Evolutionary conservation across 2,329 filamentous ascomycete species (phyloP), one percentile per base, ranked within the genome.

Genomic region (Huntiella decipiens): DNA sequence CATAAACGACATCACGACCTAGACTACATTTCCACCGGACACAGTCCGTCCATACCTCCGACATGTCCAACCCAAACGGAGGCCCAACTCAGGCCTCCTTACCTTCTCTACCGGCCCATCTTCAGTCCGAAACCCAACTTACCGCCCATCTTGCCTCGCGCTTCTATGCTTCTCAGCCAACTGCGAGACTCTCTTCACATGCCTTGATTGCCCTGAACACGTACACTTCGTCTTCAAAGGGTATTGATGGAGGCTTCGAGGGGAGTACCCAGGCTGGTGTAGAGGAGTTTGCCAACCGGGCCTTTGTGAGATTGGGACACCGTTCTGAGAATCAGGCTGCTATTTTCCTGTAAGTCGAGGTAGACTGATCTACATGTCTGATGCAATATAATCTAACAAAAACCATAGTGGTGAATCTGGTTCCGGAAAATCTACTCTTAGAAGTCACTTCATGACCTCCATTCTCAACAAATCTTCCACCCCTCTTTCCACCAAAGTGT

Each of bases 131-230:
- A 56, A 82, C 79, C 39, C 79, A 85, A 56, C 67, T 88, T 53
- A 91, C 82, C 3, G 80, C 80, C 44, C 83, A 88, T 61, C 73
- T 91, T 51, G 84, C 82, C 54, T 85, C 74, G 60, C 85, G 88
- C 45, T 98, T 94, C 62, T 91, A 98, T 65, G 82, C 92, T 45
- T 82, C 83, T 45, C 67, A 91, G 49, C 86, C 91, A 7, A 93
- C 87, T 1, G 85, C 91, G 45, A 76, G 77, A 42, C 74, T 98
- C 13, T 95, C 87, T 1, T 93, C 86, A 1, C 87, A 96, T 59
- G 91, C 81, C 42, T 71, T 96, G 54, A 80, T 98, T 57, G 82
- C 83, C 44, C 68, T 98, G 52, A 98, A 98, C 66, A 98, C 87
- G 15, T 96, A 93, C 61, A 88, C 84, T 8, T 83, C 84, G 8